Evolutionary conservation across 768 basidiomycete genomes (phyloP).

Genomic region (Suillus occidentalis): DNA sequence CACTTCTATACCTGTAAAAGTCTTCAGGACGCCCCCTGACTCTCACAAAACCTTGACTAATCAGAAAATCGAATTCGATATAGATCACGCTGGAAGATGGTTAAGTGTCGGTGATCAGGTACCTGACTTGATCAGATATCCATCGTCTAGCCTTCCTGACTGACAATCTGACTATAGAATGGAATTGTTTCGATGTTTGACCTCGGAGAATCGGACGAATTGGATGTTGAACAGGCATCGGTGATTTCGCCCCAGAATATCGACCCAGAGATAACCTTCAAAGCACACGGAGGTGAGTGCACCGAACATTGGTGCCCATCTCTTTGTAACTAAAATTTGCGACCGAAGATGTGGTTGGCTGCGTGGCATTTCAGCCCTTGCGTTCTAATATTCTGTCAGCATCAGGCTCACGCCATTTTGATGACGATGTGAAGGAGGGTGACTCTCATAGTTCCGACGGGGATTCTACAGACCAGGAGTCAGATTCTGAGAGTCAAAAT

Average conservation of each 20-base stretch:
- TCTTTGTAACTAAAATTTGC: not conserved
- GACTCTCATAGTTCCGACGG: not conserved
- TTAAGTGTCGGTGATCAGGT: conserved; percentile 72
- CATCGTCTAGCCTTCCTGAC: not conserved
- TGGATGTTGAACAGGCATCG: not conserved
- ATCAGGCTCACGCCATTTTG: conserved; percentile 80
- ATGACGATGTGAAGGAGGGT: conserved; percentile 4
- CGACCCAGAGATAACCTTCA: conserved; percentile 38
- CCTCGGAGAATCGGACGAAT: conserved; percentile 27
- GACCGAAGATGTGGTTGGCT: conserved; percentile 66
- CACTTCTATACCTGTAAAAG: conserved; percentile 40
- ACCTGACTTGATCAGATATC: not conserved
- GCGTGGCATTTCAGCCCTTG: conserved; percentile 71
- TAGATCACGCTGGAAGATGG: conserved; percentile 67
- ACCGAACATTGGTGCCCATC: not conserved
- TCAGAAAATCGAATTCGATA: conserved; percentile 76
- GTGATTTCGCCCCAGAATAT: conserved; percentile 15
- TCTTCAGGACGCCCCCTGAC: conserved; percentile 24
- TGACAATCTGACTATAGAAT: conserved; percentile 35
- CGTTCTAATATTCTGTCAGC: conserved; percentile 57
- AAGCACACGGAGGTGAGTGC: conserved; percentile 57
- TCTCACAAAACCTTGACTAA: conserved; percentile 47
- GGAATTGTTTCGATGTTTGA: conserved; percentile 65
- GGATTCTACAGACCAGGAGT: conserved; percentile 14
- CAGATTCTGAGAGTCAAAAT: conserved; percentile 13